Evolutionary conservation across 139 green algal genomes (phyloP).

Genomic region (Chlamydomonas schloesseri): DNA sequence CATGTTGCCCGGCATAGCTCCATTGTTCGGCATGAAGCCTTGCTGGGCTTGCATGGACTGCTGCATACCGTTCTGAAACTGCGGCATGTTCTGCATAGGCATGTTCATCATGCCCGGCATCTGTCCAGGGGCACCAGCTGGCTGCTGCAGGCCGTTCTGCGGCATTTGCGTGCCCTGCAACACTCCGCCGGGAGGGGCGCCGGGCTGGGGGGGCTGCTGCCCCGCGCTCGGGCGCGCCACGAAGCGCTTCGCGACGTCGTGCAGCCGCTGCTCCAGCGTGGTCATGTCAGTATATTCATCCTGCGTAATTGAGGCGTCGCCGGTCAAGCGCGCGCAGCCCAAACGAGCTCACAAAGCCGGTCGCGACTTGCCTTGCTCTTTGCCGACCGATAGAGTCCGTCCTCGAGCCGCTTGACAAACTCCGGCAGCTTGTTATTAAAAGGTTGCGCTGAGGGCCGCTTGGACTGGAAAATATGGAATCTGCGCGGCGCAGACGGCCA

Average conservation of each 20-base stretch:
- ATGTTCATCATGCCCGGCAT: conserved; percentile 30
- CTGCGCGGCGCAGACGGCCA: not conserved
- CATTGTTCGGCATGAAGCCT: conserved; percentile 68
- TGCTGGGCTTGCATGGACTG: conserved; percentile 25
- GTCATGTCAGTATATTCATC: conserved; percentile 86
- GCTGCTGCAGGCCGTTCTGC: conserved; percentile 35
- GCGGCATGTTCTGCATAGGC: conserved; percentile 12
- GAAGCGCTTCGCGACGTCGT: conserved; percentile 81
- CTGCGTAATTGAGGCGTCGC: conserved; percentile 55
- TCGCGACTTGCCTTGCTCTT: conserved; percentile 64
- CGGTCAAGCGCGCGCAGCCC: not conserved
- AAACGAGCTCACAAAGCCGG: no score
- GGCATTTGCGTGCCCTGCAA: conserved; percentile 18
- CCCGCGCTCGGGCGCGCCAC: conserved; percentile 24
- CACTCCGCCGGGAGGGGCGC: not conserved
- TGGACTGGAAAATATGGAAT: conserved; percentile 49
- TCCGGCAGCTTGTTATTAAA: conserved; percentile 84
- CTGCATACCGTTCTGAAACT: conserved; percentile 8
- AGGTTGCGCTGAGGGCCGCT: conserved; percentile 54
- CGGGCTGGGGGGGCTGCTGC: not conserved
- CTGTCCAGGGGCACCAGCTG: not conserved
- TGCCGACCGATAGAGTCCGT: conserved; percentile 82
- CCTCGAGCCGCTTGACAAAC: conserved; percentile 88
- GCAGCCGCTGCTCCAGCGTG: conserved; percentile 90
- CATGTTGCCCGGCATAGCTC: conserved; percentile 34